Conservation (phyloP, 2,329 filamentous ascomycete genomes). For the Fusarium marasasianum region DNA sequence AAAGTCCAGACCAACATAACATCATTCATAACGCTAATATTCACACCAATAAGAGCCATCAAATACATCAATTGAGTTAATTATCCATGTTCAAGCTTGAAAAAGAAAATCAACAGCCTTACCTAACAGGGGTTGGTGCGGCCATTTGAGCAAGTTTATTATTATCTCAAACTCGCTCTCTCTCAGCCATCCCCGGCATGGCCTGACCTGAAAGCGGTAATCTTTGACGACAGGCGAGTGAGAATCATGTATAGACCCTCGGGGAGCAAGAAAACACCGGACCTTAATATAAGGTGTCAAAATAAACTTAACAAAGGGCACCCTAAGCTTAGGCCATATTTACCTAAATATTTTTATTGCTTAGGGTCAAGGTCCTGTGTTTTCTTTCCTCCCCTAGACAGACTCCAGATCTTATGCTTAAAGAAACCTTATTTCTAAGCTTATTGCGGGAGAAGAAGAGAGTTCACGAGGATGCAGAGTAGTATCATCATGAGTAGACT, state of each 20-base stretch:
- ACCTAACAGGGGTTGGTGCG: slow-evolving; percentile 42
- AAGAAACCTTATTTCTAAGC: background rate
- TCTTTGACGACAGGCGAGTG: background rate
- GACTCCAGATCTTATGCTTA: background rate
- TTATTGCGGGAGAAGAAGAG: background rate
- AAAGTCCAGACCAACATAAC: background rate
- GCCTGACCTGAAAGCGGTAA: background rate
- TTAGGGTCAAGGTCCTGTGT: too few relatives aligned
- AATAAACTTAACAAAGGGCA: too few relatives aligned
- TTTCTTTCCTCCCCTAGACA: too few relatives aligned
- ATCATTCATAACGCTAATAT: background rate
- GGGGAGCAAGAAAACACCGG: too few relatives aligned
- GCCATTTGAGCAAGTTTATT: slow-evolving; percentile 56
- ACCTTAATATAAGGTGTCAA: too few relatives aligned
- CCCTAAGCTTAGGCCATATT: too few relatives aligned
- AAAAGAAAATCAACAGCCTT: background rate
- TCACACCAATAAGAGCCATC: background rate
- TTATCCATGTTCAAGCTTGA: background rate
- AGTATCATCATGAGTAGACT: too few relatives aligned
- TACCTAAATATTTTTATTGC: too few relatives aligned
- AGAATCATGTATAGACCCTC: background rate
- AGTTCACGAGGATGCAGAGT: background rate
- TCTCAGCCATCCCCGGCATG: slow-evolving; percentile 25
- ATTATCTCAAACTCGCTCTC: slow-evolving; percentile 29
- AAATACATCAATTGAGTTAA: background rate